Conservation (phyloP, 2,329 filamentous ascomycete species). For the Tolypocladium ophioglossoides region DNA sequence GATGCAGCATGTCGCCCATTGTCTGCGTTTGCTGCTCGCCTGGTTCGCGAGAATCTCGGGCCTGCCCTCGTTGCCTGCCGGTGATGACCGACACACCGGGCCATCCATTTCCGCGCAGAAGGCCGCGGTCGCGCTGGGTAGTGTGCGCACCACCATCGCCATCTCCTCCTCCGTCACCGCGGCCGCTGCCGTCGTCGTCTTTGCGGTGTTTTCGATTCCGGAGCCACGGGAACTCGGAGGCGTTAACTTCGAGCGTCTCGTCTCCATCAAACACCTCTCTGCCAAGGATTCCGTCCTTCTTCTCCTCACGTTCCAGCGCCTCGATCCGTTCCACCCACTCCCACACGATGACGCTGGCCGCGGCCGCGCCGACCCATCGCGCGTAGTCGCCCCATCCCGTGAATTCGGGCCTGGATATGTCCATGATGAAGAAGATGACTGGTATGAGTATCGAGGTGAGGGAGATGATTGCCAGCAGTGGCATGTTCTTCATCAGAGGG, state of each 20-base stretch:
- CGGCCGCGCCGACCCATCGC: conserved; percentile 89
- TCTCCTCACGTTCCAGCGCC: conserved; percentile 81
- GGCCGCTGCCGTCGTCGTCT: conserved; percentile 15
- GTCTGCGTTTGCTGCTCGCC: conserved; percentile 15
- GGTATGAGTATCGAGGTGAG: conserved; percentile 76
- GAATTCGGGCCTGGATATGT: conserved; percentile 76
- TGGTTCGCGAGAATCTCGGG: conserved; percentile 8
- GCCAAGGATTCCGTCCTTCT: conserved; percentile 85
- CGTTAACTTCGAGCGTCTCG: conserved; percentile 67
- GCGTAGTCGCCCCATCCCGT: conserved; percentile 94
- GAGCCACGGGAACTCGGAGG: conserved; percentile 39
- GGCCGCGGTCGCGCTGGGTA: background rate
- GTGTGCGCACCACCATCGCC: conserved; percentile 3
- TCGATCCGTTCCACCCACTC: conserved; percentile 97
- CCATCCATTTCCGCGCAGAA: conserved; percentile 13
- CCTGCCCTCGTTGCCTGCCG: conserved; percentile 14
- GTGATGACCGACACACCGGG: conserved; percentile 15
- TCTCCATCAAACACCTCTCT: conserved; percentile 90
- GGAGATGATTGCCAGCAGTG: conserved; percentile 68
- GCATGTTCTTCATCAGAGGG: conserved; percentile 81
- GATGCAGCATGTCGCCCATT: conserved; percentile 30
- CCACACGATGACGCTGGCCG: conserved; percentile 94
- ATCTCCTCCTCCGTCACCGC: conserved; percentile 4
- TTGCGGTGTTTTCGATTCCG: conserved; percentile 25
- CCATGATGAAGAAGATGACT: conserved; percentile 85